Conservation (phyloP, 257 asterid genomes). For the Mitragyna speciosa region DNA sequence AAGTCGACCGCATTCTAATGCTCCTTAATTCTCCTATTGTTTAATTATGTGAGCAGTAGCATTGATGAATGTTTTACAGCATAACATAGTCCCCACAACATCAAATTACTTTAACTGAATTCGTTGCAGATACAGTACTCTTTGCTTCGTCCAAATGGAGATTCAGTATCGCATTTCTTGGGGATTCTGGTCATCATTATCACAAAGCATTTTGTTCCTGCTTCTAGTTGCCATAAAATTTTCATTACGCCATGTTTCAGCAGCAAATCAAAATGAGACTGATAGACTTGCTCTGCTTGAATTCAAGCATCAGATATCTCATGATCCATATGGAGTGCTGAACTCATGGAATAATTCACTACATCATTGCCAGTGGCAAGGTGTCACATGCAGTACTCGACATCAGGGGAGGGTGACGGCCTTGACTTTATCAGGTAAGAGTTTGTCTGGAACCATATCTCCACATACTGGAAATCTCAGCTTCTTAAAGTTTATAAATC, state of each 20-base stretch:
- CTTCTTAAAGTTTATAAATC: conserved; percentile 20
- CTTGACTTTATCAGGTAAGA: background rate
- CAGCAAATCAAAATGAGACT: background rate
- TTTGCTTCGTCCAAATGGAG: background rate
- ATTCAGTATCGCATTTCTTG: background rate
- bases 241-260: background rate
- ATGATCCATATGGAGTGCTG: conserved; percentile 1
- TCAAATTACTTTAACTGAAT: no score
- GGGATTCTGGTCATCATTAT: no score
- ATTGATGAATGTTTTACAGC: no score
- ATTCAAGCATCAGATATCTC: background rate
- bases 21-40: no score
- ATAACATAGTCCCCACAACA: no score
- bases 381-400: conserved; percentile 19
- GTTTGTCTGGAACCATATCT: conserved; percentile 29
- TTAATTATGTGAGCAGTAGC: no score
- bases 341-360: conserved; percentile 1
- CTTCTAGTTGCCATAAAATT: background rate
- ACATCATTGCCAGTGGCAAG: conserved; percentile 25
- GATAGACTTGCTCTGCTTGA: background rate
- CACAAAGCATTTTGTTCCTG: background rate
- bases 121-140: no score
- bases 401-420: conserved; percentile 17
- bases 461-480: conserved; percentile 40
- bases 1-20: no score